These are phyloP conservation scores for Cokeromyces recurvatus DNA, from an alignment of 371 early-diverging fungal genomes.

Conservation along the genomic window DNA sequence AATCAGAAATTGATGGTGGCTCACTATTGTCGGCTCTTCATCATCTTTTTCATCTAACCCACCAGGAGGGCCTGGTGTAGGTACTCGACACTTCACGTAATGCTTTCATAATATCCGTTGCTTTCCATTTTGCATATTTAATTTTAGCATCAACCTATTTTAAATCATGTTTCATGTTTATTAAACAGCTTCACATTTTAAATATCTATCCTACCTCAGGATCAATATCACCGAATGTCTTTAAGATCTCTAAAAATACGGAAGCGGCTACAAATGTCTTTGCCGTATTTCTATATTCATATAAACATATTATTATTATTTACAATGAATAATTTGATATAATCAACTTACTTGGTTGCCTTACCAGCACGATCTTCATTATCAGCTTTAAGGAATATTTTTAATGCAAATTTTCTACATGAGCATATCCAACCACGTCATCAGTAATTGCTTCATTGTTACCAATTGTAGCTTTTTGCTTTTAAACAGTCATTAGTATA, in stretches of 20 bases:
- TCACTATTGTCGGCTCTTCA: neutral
- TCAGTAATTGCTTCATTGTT: constrained; percentile 72
- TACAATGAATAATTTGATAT: neutral
- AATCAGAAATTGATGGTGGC: constrained; percentile 37
- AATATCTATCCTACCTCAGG: constrained; percentile 41
- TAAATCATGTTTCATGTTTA: neutral
- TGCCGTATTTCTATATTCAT: constrained; percentile 78
- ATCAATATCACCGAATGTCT: constrained; percentile 77
- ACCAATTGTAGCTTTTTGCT: constrained; percentile 67
- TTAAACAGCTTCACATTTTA: neutral
- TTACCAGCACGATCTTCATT: constrained; percentile 84
- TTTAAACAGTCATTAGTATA: too few species aligned
- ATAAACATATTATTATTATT: neutral
- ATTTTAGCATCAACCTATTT: constrained; percentile 78
- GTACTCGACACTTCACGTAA: constrained; percentile 80
- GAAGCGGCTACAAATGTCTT: constrained; percentile 83
- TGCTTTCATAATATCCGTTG: constrained; percentile 89
- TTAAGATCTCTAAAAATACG: constrained; percentile 77
- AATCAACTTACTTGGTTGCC: constrained; percentile 57
- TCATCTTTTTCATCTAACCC: constrained; percentile 12
- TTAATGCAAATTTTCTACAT: constrained; percentile 88
- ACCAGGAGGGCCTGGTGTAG: constrained; percentile 63
- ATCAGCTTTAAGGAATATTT: constrained; percentile 89
- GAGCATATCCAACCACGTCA: constrained; percentile 77
- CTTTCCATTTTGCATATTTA: constrained; percentile 94